Base-by-base conservation (phyloP, 2,329 filamentous ascomycete species). In the Pseudocercospora musae region DNA sequence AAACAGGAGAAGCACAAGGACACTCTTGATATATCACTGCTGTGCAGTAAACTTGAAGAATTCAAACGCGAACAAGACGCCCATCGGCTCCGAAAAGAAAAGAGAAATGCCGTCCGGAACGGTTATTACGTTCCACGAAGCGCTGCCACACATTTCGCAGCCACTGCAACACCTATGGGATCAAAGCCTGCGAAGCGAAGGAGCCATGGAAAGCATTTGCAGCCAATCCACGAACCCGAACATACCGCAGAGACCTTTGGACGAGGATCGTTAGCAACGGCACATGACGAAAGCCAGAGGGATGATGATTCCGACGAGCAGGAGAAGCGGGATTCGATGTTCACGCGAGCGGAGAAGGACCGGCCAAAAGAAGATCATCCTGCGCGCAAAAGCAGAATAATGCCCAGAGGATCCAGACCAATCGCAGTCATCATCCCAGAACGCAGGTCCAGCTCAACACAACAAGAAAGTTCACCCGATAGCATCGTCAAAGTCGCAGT, bases 31-130 rank as follows among this genome's bases (percentile, higher is more conserved):
- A 37, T 29, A 37, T 54, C 58, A 31, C 40, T 67, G 58, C 58
- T 69, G 33, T 68, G 65, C 58, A 61, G 57, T 44, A 69, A 66
- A 58, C 46, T 69, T 21, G 65, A 68, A 58, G 57, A 62, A 15
- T 58, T 66, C 46, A 62, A 64, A 44, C 57, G 57, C 29, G 62
- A 69, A 50, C 61, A 68, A 59, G 66, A 69, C 31, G 54, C 54
- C 15, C 46, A 56, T n/a, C 58, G 56, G 5, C 27, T 48, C 7
- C 57, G 60, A 13, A 58, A 56, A 48, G 60, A 65, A 31, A 63
- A 62, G 33, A 60, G 62, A 49, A 52, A 62, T n/a, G 60, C 62
- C 11, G 23, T 60, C 31, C 49, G 53, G 27, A 62, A 55, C 42
- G 54, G 57, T 15, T 42, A 57, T 20, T 67, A 61, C 58, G 58